A percentile compares a stretch with the other conserved stretches of the same genome.
Conservation (phyloP, 2,329 filamentous ascomycete genomes). For the Cordyceps pruinosa region DNA sequence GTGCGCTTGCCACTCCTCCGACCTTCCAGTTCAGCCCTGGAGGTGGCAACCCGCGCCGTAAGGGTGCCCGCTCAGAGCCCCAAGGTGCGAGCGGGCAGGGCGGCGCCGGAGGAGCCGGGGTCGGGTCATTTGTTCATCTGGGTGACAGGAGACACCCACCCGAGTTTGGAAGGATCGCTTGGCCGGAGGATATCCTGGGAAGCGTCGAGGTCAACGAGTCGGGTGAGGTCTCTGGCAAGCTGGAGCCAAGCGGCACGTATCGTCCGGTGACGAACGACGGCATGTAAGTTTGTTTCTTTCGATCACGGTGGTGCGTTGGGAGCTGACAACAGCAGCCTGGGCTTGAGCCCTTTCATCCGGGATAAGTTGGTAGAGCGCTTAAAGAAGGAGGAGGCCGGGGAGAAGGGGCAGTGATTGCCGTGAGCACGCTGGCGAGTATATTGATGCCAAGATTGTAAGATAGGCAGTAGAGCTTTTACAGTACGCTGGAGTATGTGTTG, state of each 20-base stretch:
- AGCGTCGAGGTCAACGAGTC: conserved; percentile 56
- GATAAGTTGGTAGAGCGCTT: conserved; percentile 45
- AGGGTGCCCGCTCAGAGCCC: conserved; percentile 21
- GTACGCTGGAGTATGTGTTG: too few relatives aligned
- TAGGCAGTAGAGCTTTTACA: too few relatives aligned
- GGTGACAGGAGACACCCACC: conserved; percentile 58
- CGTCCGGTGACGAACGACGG: conserved; percentile 58
- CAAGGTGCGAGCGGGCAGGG: conserved; percentile 52
- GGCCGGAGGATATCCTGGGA: conserved; percentile 63
- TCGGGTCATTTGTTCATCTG: conserved; percentile 58
- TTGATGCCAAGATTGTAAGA: background rate
- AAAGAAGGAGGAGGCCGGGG: conserved; percentile 38
- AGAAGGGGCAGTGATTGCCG: background rate
- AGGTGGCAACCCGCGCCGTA: conserved; percentile 42
- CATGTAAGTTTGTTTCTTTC: conserved; percentile 45
- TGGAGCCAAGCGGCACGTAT: conserved; percentile 56
- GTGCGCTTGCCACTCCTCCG: conserved; percentile 52
- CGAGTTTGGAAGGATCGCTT: conserved; percentile 61
- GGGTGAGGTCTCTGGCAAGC: conserved; percentile 51
- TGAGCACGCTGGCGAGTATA: background rate
- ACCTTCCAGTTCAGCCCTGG: conserved; percentile 46
- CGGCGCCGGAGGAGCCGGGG: conserved; percentile 52
- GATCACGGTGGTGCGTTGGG: background rate
- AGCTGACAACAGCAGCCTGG: conserved; percentile 35
- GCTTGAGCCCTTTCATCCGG: conserved; percentile 46